Evolutionary conservation across 2,329 filamentous ascomycete genomes (phyloP).

Genomic region (Nemania diffusa): DNA sequence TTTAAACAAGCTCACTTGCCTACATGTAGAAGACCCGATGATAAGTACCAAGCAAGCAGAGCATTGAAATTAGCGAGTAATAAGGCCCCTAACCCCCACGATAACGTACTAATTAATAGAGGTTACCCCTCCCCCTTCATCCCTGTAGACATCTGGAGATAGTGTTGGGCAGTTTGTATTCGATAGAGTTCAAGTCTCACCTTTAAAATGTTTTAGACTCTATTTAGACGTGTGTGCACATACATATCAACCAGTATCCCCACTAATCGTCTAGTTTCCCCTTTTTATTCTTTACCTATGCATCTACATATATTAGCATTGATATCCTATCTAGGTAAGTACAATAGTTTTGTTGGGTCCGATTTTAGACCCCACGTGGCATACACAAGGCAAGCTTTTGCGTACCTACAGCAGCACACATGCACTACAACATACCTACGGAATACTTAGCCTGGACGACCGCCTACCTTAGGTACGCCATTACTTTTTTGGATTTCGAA

Average conservation of each 20-base stretch:
- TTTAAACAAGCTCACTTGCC: not conserved
- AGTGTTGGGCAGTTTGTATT: not conserved
- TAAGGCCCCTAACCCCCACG: not conserved
- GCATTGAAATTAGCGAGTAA: not conserved
- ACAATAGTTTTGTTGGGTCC: slow-evolving; percentile 15
- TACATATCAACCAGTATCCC: not conserved
- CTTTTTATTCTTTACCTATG: not conserved
- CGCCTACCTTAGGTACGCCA: no score
- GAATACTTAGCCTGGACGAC: no score
- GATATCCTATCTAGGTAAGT: not conserved
- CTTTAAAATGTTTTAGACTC: not conserved
- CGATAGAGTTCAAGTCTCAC: not conserved
- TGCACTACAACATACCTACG: not conserved
- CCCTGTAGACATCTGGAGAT: not conserved
- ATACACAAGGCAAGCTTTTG: slow-evolving; percentile 5
- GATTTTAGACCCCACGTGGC: slow-evolving; percentile 46
- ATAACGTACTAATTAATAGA: not conserved
- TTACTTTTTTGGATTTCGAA: no score
- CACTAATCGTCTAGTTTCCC: not conserved
- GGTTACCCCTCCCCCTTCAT: not conserved
- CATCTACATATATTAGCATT: not conserved
- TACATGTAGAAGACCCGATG: no score
- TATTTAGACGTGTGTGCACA: not conserved
- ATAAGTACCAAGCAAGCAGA: not conserved
- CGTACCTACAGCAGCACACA: not conserved